phyloP scores from a whole-genome alignment of 345 rosid species.

The Microcos paniculata region DNA sequence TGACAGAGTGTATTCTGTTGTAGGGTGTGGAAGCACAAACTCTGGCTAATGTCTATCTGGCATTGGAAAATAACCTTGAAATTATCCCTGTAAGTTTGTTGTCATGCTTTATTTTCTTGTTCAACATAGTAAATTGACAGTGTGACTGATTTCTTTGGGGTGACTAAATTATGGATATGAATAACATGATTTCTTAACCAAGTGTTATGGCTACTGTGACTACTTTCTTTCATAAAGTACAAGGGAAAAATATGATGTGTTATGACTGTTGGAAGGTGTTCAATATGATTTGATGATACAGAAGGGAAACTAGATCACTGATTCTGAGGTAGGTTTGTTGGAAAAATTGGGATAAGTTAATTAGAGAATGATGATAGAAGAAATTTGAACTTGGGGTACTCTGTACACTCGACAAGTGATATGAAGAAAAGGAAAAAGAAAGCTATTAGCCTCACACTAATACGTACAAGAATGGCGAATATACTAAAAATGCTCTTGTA shows the following conservation, averaged over 20 bases:
- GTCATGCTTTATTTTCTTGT: constrained; percentile 14
- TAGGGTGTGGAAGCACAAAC: constrained; percentile 99
- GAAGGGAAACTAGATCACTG: neutral
- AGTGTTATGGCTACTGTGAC: neutral
- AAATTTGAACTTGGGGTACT: neutral
- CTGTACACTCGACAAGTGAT: neutral
- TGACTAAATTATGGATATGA: neutral
- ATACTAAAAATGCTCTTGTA: neutral
- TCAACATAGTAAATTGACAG: neutral
- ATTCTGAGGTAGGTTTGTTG: neutral
- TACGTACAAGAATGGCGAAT: neutral
- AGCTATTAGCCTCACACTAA: constrained; percentile 3
- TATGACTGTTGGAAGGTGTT: neutral
- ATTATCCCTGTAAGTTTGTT: constrained; percentile 78
- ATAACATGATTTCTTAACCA: neutral
- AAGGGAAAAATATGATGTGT: neutral
- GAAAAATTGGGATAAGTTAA: neutral
- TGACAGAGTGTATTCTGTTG: constrained; percentile 14
- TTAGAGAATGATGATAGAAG: neutral
- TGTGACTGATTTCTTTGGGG: neutral
- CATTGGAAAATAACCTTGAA: constrained; percentile 93
- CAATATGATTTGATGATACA: neutral
- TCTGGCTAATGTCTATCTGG: constrained; percentile 91
- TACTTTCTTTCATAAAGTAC: neutral
- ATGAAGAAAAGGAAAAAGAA: neutral